These are phyloP conservation scores for Colletotrichum sp. DNA, from an alignment of 2,329 filamentous ascomycete species.

Conservation along the genomic window DNA sequence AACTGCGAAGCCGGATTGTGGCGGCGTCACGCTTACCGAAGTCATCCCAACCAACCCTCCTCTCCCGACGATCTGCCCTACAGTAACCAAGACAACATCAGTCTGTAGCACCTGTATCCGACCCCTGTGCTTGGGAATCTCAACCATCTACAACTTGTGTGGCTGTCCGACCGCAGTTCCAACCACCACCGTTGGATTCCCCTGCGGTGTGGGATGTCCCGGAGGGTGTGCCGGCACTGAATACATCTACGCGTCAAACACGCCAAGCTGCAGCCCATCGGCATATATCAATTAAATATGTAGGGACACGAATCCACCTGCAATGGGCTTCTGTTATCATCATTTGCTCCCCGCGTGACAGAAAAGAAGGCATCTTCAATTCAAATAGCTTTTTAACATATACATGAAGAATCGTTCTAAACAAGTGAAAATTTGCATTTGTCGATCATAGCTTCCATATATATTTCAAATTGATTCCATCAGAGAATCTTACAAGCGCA, in stretches of 20 bases:
- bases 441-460: not conserved
- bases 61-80: not conserved
- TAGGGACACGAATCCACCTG: not conserved
- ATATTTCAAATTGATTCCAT: not conserved
- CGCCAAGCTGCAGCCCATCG: not conserved
- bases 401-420: not conserved
- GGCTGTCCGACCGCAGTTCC: slow-evolving; percentile 5
- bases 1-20: not conserved
- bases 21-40: not conserved
- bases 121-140: not conserved
- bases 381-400: not conserved
- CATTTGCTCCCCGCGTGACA: not conserved
- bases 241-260: slow-evolving; percentile 8
- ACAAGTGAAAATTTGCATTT: not conserved
- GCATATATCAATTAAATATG: not conserved
- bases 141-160: slow-evolving; percentile 5
- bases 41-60: not conserved
- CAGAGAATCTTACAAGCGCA: not conserved
- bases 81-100: not conserved
- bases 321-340: not conserved
- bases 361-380: not conserved
- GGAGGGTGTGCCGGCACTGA: slow-evolving; percentile 7
- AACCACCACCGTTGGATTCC: not conserved
- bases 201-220: slow-evolving; percentile 3
- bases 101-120: slow-evolving; percentile 8